Conservation (phyloP, 2,329 filamentous ascomycete genomes). For the Capronia epimyces region DNA sequence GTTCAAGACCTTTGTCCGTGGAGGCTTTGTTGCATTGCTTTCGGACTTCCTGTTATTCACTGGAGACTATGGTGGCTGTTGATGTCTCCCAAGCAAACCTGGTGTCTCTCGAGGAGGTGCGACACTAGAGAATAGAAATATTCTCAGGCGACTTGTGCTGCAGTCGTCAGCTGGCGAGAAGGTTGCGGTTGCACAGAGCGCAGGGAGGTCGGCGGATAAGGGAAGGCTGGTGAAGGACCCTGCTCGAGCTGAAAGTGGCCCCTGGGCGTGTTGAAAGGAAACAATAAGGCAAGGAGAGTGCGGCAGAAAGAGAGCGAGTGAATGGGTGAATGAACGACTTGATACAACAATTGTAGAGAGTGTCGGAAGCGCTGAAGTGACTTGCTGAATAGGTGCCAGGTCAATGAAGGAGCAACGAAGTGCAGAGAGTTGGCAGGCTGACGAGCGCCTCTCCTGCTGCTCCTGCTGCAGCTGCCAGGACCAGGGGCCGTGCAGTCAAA, state of each 20-base stretch:
- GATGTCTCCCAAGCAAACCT: not conserved
- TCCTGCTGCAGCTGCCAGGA: not conserved
- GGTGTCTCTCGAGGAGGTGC: not conserved
- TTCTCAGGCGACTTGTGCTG: not conserved
- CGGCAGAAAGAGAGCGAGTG: slow-evolving; percentile 5
- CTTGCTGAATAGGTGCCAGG: slow-evolving; percentile 8
- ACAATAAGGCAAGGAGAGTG: slow-evolving; percentile 17
- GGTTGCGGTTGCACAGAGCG: slow-evolving; percentile 15
- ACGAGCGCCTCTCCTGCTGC: not conserved
- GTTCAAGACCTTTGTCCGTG: slow-evolving; percentile 6
- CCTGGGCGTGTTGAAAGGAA: slow-evolving; percentile 6
- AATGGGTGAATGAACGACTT: slow-evolving; percentile 15
- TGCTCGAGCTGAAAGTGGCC: slow-evolving; percentile 7
- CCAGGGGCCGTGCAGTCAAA: not conserved
- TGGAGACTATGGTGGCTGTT: not conserved
- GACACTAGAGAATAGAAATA: not conserved
- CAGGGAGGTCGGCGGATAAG: slow-evolving; percentile 4
- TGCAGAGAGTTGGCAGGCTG: slow-evolving; percentile 4
- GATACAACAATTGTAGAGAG: slow-evolving; percentile 20
- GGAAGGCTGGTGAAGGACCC: slow-evolving; percentile 15
- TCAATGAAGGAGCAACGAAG: slow-evolving; percentile 6
- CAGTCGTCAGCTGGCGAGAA: slow-evolving; percentile 3
- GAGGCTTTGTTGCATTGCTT: slow-evolving; percentile 23
- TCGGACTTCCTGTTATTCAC: not conserved
- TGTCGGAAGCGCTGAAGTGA: slow-evolving; percentile 5